phyloP scores from a whole-genome alignment of 176 grass and related monocot species.

The Luzula sylvatica region DNA sequence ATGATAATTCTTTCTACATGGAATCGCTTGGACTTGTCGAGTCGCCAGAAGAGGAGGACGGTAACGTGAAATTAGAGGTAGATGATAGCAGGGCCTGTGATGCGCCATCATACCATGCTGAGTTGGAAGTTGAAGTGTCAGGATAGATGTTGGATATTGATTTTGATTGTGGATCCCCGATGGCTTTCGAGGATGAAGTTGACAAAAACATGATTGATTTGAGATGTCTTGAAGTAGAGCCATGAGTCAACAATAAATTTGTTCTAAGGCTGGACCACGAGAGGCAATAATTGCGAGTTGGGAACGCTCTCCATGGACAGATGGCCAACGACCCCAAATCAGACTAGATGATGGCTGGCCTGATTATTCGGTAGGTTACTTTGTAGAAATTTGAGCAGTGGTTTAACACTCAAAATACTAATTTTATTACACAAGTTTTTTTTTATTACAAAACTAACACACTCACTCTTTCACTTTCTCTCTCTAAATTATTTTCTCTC shows the following conservation, averaged over 20 bases:
- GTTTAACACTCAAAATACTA: no score
- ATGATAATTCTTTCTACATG: constrained; percentile 49
- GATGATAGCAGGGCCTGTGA: background rate
- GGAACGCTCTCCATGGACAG: constrained; percentile 71
- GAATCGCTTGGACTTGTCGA: constrained; percentile 47
- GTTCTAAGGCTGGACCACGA: constrained; percentile 72
- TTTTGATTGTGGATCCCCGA: constrained; percentile 41
- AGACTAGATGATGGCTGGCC: constrained; percentile 37
- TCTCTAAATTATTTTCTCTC: no score
- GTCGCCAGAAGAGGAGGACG: constrained; percentile 14
- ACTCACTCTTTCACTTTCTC: no score
- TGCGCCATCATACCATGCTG: background rate
- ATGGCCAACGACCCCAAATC: constrained; percentile 41
- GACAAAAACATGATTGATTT: constrained; percentile 14
- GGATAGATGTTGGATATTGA: constrained; percentile 56
- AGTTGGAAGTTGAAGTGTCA: constrained; percentile 34
- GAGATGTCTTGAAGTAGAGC: constrained; percentile 1
- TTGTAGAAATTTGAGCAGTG: no score
- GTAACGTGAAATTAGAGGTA: constrained; percentile 32
- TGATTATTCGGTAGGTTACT: constrained; percentile 41
- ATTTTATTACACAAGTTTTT: no score
- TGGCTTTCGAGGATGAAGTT: constrained; percentile 23
- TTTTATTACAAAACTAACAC: no score
- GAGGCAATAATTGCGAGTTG: constrained; percentile 69
- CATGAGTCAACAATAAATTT: constrained; percentile 28